These are phyloP conservation scores for Kalaharituber pfeilii DNA, from an alignment of 2,329 filamentous ascomycete species.

Conservation along the genomic window DNA sequence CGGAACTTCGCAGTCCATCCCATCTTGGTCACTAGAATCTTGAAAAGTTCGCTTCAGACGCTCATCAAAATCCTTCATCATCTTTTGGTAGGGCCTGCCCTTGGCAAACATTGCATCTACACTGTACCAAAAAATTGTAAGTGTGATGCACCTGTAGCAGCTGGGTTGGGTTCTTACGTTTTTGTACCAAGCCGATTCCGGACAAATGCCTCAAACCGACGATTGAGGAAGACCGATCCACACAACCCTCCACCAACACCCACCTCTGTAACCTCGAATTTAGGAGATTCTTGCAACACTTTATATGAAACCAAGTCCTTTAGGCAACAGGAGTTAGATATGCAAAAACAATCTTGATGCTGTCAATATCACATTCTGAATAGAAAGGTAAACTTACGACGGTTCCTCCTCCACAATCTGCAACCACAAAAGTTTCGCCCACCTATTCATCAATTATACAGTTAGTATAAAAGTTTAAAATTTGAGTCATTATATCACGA, in stretches of 20 bases:
- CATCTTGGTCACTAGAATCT: neutral
- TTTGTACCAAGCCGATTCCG: conserved; percentile 9
- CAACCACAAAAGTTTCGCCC: conserved; percentile 8
- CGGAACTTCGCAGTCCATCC: neutral
- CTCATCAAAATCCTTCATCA: conserved; percentile 33
- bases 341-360: too few species aligned
- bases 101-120: neutral
- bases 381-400: conserved; percentile 8
- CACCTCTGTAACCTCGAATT: conserved; percentile 50
- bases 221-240: conserved; percentile 45
- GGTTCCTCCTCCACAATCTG: conserved; percentile 12
- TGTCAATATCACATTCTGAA: too few species aligned
- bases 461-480: neutral
- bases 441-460: conserved; percentile 3
- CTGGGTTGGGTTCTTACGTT: neutral
- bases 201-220: conserved; percentile 43
- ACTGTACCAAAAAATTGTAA: too few species aligned
- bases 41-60: neutral
- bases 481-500: neutral
- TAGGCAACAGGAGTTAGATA: too few species aligned
- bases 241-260: conserved; percentile 55
- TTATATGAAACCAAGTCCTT: conserved; percentile 53
- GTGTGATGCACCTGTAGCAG: too few species aligned
- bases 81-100: neutral
- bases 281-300: conserved; percentile 56